Percentiles rank a stretch among this genome's conserved stretches.
phyloP scores from a whole-genome alignment of 495 filamentous ascomycete genomes.

The Elasticomyces elasticus region DNA sequence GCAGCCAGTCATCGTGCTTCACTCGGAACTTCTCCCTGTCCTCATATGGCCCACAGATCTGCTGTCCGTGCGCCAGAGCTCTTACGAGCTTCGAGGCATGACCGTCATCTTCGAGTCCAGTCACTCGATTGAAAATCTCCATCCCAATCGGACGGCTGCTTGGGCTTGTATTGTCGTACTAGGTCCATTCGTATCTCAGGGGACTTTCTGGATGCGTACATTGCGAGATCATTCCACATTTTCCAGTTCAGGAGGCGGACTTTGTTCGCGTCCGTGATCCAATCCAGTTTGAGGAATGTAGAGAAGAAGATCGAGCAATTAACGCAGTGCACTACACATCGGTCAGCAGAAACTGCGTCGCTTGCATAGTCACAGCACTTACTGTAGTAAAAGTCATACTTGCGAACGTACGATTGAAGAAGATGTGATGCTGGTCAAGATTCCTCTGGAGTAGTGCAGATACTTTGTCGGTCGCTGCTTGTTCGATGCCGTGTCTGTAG shows the following conservation, averaged over 20 bases:
- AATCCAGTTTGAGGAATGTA: constrained; percentile 37
- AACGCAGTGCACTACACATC: constrained; percentile 38
- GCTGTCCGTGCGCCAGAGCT: constrained; percentile 51
- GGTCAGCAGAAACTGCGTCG: neutral
- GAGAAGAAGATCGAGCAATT: constrained; percentile 56
- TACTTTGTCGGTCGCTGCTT: constrained; percentile 48
- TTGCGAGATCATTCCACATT: constrained; percentile 54
- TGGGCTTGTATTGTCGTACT: constrained; percentile 44
- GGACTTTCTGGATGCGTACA: constrained; percentile 52
- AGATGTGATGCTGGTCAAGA: constrained; percentile 65
- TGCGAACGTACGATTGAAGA: constrained; percentile 61
- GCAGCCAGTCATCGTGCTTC: constrained; percentile 59
- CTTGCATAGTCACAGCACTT: neutral
- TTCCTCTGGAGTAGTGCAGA: constrained; percentile 65
- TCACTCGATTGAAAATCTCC: constrained; percentile 47
- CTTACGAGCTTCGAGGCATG: constrained; percentile 66
- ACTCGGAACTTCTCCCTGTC: constrained; percentile 43
- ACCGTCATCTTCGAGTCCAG: constrained; percentile 58
- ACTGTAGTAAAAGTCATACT: constrained; percentile 71
- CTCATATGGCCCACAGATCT: constrained; percentile 38
- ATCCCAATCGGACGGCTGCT: constrained; percentile 37
- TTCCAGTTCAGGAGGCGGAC: constrained; percentile 66
- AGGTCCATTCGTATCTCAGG: constrained; percentile 48
- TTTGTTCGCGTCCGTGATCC: constrained; percentile 40
- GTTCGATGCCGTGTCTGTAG: constrained; percentile 38